These are phyloP conservation scores for Aurantiochytrium sp. DNA, from an alignment of 108 stramenopile species.

Conservation along the genomic window DNA sequence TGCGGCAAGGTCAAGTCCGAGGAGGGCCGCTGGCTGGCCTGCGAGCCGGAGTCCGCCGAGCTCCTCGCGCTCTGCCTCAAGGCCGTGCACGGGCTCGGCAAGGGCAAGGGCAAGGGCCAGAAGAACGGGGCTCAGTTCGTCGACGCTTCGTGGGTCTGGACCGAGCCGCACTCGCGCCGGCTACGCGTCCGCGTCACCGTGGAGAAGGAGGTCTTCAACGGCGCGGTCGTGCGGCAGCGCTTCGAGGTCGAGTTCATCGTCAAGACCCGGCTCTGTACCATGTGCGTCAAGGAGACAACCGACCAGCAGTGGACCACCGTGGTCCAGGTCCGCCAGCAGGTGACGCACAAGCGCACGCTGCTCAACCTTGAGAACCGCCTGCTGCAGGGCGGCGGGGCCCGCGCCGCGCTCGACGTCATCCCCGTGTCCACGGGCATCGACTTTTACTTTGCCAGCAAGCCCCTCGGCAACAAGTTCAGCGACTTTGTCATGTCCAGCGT, in stretches of 20 bases:
- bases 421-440: conserved; percentile 97
- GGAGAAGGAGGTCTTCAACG: conserved; percentile 84
- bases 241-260: conserved; percentile 88
- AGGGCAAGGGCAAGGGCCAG: conserved; percentile 43
- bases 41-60: conserved; percentile 89
- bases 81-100: conserved; percentile 78
- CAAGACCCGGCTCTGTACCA: conserved; percentile 91
- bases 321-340: conserved; percentile 97
- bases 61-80: conserved; percentile 88
- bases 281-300: conserved; percentile 89
- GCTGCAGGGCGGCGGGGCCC: conserved; percentile 89
- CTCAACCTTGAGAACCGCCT: conserved; percentile 96
- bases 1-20: conserved; percentile 86
- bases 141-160: conserved; percentile 99
- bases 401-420: conserved; percentile 72
- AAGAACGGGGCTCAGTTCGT: conserved; percentile 71
- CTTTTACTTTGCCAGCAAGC: conserved; percentile 92
- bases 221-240: conserved; percentile 90
- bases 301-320: conserved; percentile 88
- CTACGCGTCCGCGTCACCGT: conserved; percentile 83
- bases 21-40: conserved; percentile 86
- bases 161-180: conserved; percentile 94
- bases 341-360: conserved; percentile 96
- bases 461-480: conserved; percentile 85
- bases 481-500: conserved; percentile 86